A percentile compares a stretch with the other conserved stretches of the same genome.
Conservation (phyloP, 2,329 filamentous ascomycete species). For the Daldinia sp. region DNA sequence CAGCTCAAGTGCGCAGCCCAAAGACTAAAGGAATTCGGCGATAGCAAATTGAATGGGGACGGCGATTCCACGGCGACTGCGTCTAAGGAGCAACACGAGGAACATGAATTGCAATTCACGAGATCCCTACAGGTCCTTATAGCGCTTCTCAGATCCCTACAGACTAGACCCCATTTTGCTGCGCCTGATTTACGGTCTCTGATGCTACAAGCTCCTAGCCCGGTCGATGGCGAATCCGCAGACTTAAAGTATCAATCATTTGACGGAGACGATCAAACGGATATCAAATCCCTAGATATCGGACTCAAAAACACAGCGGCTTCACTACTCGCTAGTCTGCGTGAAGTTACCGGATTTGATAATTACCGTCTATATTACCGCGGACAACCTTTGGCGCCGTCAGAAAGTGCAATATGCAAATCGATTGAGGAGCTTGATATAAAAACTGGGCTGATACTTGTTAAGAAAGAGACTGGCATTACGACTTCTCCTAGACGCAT, state of each 20-base stretch:
- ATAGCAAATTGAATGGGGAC: conserved; percentile 58
- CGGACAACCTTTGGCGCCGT: conserved; percentile 73
- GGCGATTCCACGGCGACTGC: conserved; percentile 67
- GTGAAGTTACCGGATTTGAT: conserved; percentile 78
- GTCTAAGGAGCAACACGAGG: conserved; percentile 60
- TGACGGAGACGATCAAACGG: conserved; percentile 69
- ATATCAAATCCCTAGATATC: conserved; percentile 72
- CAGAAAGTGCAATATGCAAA: conserved; percentile 67
- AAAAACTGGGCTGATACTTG: conserved; percentile 72
- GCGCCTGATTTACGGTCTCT: conserved; percentile 68
- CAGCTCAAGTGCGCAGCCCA: conserved; percentile 75
- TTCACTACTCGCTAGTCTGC: conserved; percentile 75
- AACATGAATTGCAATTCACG: conserved; percentile 73
- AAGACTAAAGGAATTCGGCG: conserved; percentile 63
- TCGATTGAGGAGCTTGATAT: conserved; percentile 78
- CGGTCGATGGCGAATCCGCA: conserved; percentile 72
- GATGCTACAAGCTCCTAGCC: conserved; percentile 63
- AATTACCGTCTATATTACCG: conserved; percentile 80
- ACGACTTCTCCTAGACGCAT: conserved; percentile 58
- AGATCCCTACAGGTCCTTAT: conserved; percentile 77
- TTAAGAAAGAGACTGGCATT: conserved; percentile 69
- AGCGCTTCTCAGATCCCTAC: conserved; percentile 74
- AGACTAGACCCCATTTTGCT: conserved; percentile 70
- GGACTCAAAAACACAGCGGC: conserved; percentile 77
- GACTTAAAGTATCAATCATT: conserved; percentile 81